Evolutionary conservation across 1,139 yeast species (phyloP).

Genomic region (Protomyces arabidopsidicola): DNA sequence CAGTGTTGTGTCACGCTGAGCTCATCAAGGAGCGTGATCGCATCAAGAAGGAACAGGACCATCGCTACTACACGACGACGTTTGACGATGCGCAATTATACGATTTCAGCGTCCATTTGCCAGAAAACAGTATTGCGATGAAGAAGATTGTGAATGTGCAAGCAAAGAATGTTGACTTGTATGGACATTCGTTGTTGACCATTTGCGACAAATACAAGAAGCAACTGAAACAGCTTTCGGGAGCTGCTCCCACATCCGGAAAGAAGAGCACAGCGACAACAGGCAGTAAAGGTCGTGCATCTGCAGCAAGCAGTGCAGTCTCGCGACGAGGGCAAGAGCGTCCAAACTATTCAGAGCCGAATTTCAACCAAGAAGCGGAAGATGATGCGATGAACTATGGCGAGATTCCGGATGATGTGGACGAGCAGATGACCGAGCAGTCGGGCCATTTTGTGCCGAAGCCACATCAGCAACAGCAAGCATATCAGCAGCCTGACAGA

Average conservation of each 20-base stretch:
- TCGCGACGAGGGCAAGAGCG: not conserved
- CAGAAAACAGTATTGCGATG: not conserved
- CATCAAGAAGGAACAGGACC: not conserved
- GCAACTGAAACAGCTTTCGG: constrained; percentile 4
- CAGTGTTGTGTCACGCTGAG: not conserved
- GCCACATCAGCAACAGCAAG: not conserved
- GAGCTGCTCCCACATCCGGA: not conserved
- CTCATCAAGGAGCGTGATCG: not conserved
- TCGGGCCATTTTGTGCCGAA: not conserved
- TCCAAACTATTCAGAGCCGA: constrained; percentile 17
- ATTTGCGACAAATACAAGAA: constrained; percentile 3
- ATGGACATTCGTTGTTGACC: constrained; percentile 5
- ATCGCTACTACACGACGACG: not conserved
- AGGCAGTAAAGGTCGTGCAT: not conserved
- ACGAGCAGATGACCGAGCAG: not conserved
- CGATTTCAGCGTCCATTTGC: not conserved
- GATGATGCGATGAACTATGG: constrained; percentile 15
- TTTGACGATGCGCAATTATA: not conserved
- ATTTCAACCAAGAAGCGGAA: constrained; percentile 13
- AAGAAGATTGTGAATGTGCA: not conserved
- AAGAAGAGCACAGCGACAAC: not conserved
- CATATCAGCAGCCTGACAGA: not conserved
- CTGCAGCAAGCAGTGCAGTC: not conserved
- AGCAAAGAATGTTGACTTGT: not conserved
- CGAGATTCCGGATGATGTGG: not conserved